Conservation (phyloP, 768 basidiomycete genomes). For the Strobilomyces confusus region DNA sequence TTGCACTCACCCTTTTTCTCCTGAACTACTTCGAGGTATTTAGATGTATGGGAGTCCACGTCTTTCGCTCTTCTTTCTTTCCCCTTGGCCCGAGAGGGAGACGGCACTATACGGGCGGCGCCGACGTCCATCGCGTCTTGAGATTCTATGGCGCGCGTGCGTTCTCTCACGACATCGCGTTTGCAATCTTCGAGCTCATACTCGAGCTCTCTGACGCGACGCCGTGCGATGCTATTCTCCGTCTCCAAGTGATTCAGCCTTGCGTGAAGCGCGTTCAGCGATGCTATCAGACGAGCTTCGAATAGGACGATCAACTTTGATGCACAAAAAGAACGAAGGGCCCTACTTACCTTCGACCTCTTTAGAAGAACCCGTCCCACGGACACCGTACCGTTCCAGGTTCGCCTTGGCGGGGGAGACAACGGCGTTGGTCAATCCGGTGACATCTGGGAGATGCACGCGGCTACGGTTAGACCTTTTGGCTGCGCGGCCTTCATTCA, state of each 20-base stretch:
- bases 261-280: conserved; percentile 58
- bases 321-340: not conserved
- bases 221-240: conserved; percentile 77
- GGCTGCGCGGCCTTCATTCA: conserved; percentile 3
- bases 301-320: not conserved
- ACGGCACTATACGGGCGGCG: conserved; percentile 13
- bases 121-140: conserved; percentile 37
- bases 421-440: conserved; percentile 76
- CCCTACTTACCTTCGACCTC: conserved; percentile 60
- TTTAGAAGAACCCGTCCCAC: conserved; percentile 42
- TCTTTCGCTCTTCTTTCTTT: conserved; percentile 33
- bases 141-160: conserved; percentile 57
- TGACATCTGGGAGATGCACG: conserved; percentile 75
- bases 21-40: conserved; percentile 76
- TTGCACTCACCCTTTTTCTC: conserved; percentile 80
- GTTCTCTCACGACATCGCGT: conserved; percentile 68
- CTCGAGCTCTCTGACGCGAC: conserved; percentile 85
- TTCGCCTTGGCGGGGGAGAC: conserved; percentile 64
- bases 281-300: conserved; percentile 58
- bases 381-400: conserved; percentile 48
- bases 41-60: conserved; percentile 36
- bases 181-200: conserved; percentile 81
- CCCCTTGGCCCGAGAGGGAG: conserved; percentile 23
- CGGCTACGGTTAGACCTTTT: conserved; percentile 34
- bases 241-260: conserved; percentile 72